phyloP scores from a whole-genome alignment of 2,329 filamentous ascomycete genomes.

The Venturia aucupariae region DNA sequence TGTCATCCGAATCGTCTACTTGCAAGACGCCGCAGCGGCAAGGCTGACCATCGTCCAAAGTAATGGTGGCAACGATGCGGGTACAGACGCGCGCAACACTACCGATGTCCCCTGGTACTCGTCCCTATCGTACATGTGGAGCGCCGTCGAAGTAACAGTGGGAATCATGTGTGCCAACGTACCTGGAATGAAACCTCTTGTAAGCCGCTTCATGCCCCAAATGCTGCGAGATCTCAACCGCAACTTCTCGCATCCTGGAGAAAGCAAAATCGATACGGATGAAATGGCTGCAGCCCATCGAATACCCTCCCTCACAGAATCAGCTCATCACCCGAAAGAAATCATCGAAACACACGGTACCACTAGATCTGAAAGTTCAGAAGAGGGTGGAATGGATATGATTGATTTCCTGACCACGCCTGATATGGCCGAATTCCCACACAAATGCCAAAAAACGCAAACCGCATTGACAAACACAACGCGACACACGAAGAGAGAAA shows the following conservation, averaged over 20 bases:
- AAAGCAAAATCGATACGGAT: slow-evolving; percentile 2
- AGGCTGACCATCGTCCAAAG: slow-evolving; percentile 34
- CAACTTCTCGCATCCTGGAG: slow-evolving; percentile 6
- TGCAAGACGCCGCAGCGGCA: slow-evolving; percentile 59
- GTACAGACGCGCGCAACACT: slow-evolving; percentile 28
- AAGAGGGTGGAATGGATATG: slow-evolving; percentile 32
- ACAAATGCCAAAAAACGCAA: slow-evolving; percentile 25
- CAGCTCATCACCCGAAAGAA: neutral
- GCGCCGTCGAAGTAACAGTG: slow-evolving; percentile 80
- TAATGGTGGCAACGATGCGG: slow-evolving; percentile 21
- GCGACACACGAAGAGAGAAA: slow-evolving; percentile 25
- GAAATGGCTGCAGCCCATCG: slow-evolving; percentile 20
- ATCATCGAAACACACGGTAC: neutral
- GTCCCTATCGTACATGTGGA: slow-evolving; percentile 86
- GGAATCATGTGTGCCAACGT: slow-evolving; percentile 87
- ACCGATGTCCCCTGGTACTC: slow-evolving; percentile 60
- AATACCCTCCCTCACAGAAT: neutral
- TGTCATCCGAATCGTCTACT: slow-evolving; percentile 80
- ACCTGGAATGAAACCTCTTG: slow-evolving; percentile 81
- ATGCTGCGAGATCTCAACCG: slow-evolving; percentile 40
- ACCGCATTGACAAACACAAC: slow-evolving; percentile 30
- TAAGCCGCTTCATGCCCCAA: slow-evolving; percentile 52
- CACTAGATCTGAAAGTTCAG: neutral
- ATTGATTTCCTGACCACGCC: slow-evolving; percentile 47
- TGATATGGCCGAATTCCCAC: slow-evolving; percentile 29